Base-by-base conservation (phyloP, 352 stramenopile species). In the Salisapilia sapeloensis region DNA sequence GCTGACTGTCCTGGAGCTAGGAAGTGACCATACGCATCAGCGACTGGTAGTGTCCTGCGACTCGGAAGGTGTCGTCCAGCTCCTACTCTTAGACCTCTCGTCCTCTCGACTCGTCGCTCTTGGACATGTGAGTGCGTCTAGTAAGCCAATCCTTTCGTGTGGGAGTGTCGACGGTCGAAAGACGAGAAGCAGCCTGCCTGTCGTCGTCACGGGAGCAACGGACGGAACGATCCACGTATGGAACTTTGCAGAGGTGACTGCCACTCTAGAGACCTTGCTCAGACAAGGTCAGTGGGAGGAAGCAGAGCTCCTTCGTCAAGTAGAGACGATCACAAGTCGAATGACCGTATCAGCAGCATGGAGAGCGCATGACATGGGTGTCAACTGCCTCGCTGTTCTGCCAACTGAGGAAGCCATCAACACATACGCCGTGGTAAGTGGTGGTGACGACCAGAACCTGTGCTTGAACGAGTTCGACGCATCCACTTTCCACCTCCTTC, bases 351-450 rank as follows among this genome's bases (percentile, higher is more conserved):
- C n/a, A n/a, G n/a, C n/a, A n/a, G n/a, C n/a, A n/a, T n/a, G n/a
- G n/a, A n/a, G n/a, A 19, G 76, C 66, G 0, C 76, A 92, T 29
- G 74, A 87, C 41, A 87, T 92, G 70, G 76, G 76, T 26, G 49
- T 56, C 19, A 92, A 92, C 41, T 61, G 52, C 44, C 44, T 86
- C 23, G 35, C 53, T 15, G 38, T 60, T 13, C 44, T 50, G 35
- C 7, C 50, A 35, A 12, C 31, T 4, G 12, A n/a, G 3, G 24
- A 36, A 24, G 40, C 33, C 13, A 30, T 21, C 9, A 34, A 53
- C 2, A 42, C 55, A 30, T 61, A 89, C 23, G 35, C 52, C n/a
- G 43, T 92, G 24, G 37, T 89, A 38, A 92, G 63, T 24, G 74
- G 72, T 16, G 76, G 76, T 20, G 76, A 92, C 36, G 74, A 92